Evolutionary conservation across 2,329 filamentous ascomycete genomes (phyloP).

Genomic region (Colletotrichum graminicola): DNA sequence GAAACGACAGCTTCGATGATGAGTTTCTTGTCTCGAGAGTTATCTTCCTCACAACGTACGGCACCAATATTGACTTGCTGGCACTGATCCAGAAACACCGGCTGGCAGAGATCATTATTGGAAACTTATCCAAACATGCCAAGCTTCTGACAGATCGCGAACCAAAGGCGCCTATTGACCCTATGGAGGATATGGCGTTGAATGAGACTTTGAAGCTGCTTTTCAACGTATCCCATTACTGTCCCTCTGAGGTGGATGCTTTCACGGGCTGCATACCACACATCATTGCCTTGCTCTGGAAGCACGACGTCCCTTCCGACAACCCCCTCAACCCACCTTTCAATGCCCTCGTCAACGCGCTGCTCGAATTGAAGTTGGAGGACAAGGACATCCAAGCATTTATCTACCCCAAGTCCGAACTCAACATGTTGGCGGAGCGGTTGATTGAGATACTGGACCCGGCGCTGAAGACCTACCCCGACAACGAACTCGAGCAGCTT

Average conservation of each 20-base stretch:
- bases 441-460: slow-evolving; percentile 78
- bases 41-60: slow-evolving; percentile 84
- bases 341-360: slow-evolving; percentile 79
- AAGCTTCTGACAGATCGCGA: slow-evolving; percentile 51
- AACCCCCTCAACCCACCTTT: slow-evolving; percentile 81
- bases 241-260: slow-evolving; percentile 67
- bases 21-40: slow-evolving; percentile 88
- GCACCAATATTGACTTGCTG: slow-evolving; percentile 75
- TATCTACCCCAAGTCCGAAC: slow-evolving; percentile 75
- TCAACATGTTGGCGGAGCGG: slow-evolving; percentile 70
- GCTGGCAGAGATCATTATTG: slow-evolving; percentile 75
- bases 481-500: slow-evolving; percentile 78
- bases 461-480: slow-evolving; percentile 72
- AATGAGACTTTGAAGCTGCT: slow-evolving; percentile 87
- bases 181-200: slow-evolving; percentile 84
- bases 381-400: slow-evolving; percentile 64
- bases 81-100: slow-evolving; percentile 74
- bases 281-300: slow-evolving; percentile 78
- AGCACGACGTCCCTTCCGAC: slow-evolving; percentile 64
- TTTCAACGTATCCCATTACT: slow-evolving; percentile 88
- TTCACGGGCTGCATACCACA: slow-evolving; percentile 78
- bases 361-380: slow-evolving; percentile 82
- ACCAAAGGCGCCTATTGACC: slow-evolving; percentile 55
- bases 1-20: slow-evolving; percentile 81
- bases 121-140: slow-evolving; percentile 79